A percentile compares a stretch with the other conserved stretches of the same genome.
Conservation (phyloP, 805 yeast genomes). For the Wickerhamiella vanderwaltii region DNA sequence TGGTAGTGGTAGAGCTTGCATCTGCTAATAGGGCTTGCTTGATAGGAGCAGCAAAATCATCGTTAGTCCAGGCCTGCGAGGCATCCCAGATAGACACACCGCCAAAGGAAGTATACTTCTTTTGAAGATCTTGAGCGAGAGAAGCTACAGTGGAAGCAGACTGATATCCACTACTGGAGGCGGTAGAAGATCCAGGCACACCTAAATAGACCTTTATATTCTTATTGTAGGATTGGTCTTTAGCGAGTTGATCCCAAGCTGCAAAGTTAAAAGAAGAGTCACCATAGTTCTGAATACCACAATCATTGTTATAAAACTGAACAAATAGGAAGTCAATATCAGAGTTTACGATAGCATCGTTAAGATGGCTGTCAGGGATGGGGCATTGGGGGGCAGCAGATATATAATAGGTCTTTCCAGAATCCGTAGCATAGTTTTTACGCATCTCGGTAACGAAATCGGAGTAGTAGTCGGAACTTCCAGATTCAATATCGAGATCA, state of each 20-base stretch:
- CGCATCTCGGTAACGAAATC: slow-evolving; percentile 33
- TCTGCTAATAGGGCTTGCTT: slow-evolving; percentile 29
- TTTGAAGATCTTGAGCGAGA: slow-evolving; percentile 16
- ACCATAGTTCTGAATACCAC: slow-evolving; percentile 25
- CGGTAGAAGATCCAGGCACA: slow-evolving; percentile 42
- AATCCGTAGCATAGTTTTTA: slow-evolving; percentile 18
- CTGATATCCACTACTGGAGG: slow-evolving; percentile 49
- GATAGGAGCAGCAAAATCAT: slow-evolving; percentile 36
- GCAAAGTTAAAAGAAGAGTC: slow-evolving; percentile 27
- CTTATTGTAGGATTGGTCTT: slow-evolving; percentile 35
- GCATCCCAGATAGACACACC: slow-evolving; percentile 81
- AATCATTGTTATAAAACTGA: slow-evolving; percentile 54
- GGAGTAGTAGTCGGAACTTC: slow-evolving; percentile 37
- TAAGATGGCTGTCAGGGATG: slow-evolving; percentile 42
- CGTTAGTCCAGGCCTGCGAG: slow-evolving; percentile 43
- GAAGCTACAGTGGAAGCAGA: slow-evolving; percentile 28
- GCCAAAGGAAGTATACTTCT: slow-evolving; percentile 33
- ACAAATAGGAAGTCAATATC: slow-evolving; percentile 48
- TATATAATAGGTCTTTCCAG: slow-evolving; percentile 36
- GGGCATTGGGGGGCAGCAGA: slow-evolving; percentile 63
- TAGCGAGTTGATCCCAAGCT: slow-evolving; percentile 43
- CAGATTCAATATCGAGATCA: slow-evolving; percentile 46
- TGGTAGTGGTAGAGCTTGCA: neutral
- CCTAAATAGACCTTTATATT: slow-evolving; percentile 49
- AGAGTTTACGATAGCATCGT: slow-evolving; percentile 33